Evolutionary conservation across 2,329 filamentous ascomycete genomes (phyloP).

Genomic region (Canariomyces notabilis): DNA sequence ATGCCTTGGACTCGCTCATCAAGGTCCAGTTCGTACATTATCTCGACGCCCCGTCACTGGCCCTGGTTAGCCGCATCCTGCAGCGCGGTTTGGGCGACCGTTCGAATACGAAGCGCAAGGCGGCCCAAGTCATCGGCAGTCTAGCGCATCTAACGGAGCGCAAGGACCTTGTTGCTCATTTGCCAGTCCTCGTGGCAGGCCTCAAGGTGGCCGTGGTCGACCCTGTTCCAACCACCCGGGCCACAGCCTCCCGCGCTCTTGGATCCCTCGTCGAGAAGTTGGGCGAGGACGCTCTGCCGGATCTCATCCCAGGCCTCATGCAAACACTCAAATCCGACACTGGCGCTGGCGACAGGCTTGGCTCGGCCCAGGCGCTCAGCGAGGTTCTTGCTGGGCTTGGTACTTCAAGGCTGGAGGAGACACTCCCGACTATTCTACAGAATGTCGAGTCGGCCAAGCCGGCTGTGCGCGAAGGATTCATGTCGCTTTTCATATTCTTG

Average conservation of each 20-base stretch:
- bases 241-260: conserved; percentile 90
- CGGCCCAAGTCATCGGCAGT: conserved; percentile 95
- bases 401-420: conserved; percentile 89
- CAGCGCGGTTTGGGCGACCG: conserved; percentile 87
- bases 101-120: conserved; percentile 92
- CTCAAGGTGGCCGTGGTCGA: conserved; percentile 87
- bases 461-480: conserved; percentile 93
- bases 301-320: conserved; percentile 97
- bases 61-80: conserved; percentile 88
- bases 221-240: conserved; percentile 91
- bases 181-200: conserved; percentile 88
- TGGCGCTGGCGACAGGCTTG: conserved; percentile 89
- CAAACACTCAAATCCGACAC: conserved; percentile 95
- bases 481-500: conserved; percentile 99
- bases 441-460: conserved; percentile 90
- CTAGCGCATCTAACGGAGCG: conserved; percentile 94
- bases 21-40: conserved; percentile 99
- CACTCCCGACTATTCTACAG: conserved; percentile 88
- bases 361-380: conserved; percentile 91
- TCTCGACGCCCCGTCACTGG: conserved; percentile 92
- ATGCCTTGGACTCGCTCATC: conserved; percentile 87
- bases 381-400: conserved; percentile 95
- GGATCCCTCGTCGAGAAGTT: conserved; percentile 97
- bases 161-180: conserved; percentile 84
- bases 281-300: conserved; percentile 91